Evolutionary conservation across 2,329 filamentous ascomycete species (phyloP).

Genomic region (Cucurbitaria berberidis): DNA sequence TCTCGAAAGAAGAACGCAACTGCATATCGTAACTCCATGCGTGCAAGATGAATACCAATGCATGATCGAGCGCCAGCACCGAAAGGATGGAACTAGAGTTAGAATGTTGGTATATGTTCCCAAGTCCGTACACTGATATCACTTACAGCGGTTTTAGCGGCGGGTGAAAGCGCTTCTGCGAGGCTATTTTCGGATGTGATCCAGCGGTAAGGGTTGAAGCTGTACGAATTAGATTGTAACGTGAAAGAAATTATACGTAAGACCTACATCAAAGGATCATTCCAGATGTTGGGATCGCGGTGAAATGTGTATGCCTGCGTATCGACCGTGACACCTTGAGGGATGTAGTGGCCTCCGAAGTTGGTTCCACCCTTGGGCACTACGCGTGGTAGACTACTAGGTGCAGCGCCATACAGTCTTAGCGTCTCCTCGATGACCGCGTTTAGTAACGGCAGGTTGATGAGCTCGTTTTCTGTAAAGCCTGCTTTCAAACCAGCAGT

Average conservation of each 20-base stretch:
- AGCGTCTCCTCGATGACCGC: conserved; percentile 51
- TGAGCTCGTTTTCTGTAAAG: conserved; percentile 42
- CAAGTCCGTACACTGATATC: background rate
- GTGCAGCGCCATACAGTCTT: conserved; percentile 46
- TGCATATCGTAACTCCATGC: conserved; percentile 62
- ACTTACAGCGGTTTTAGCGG: conserved; percentile 53
- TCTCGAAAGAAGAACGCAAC: conserved; percentile 60
- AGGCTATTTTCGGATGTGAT: conserved; percentile 28
- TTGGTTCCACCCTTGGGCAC: conserved; percentile 45
- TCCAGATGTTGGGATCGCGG: conserved; percentile 42
- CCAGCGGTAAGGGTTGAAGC: conserved; percentile 46
- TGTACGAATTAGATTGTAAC: conserved; percentile 10
- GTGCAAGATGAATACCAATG: conserved; percentile 71
- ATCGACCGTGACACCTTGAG: conserved; percentile 46
- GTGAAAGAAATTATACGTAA: background rate
- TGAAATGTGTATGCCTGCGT: conserved; percentile 52
- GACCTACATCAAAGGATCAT: conserved; percentile 32
- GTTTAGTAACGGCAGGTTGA: conserved; percentile 43
- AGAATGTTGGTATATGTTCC: background rate
- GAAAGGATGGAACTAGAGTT: conserved; percentile 65
- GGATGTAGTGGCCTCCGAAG: conserved; percentile 46
- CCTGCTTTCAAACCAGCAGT: conserved; percentile 18
- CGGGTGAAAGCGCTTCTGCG: conserved; percentile 32
- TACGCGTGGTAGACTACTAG: conserved; percentile 46
- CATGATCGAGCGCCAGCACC: conserved; percentile 73